Evolutionary conservation across 2,329 filamentous ascomycete genomes (phyloP).

Genomic region (Chalara sp.): DNA sequence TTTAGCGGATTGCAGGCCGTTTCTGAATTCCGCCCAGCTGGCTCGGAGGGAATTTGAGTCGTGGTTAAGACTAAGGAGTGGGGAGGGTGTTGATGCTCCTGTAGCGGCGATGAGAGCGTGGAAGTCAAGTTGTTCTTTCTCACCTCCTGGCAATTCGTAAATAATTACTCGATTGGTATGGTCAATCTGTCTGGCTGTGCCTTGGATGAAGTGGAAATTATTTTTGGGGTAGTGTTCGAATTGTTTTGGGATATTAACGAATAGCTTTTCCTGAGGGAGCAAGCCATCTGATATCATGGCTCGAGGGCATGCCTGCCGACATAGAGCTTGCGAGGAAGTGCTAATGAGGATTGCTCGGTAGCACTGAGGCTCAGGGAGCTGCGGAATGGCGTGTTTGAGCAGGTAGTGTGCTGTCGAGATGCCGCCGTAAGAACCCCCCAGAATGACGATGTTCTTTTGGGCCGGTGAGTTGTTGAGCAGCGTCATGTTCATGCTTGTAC

Average conservation of each 20-base stretch:
- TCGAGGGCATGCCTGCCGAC: conserved; percentile 37
- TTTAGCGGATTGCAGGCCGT: conserved; percentile 31
- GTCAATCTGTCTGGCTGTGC: conserved; percentile 31
- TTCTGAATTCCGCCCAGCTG: conserved; percentile 34
- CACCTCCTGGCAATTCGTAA: conserved; percentile 13
- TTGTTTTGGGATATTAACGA: conserved; percentile 30
- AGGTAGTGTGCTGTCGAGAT: conserved; percentile 43
- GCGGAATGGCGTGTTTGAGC: conserved; percentile 41
- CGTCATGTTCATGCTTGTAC: no score
- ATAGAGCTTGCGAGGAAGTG: conserved; percentile 33
- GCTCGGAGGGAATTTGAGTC: conserved; percentile 28
- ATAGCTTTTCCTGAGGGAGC: conserved; percentile 38
- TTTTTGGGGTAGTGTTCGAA: conserved; percentile 33
- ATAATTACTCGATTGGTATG: conserved; percentile 27
- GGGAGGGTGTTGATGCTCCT: conserved; percentile 38
- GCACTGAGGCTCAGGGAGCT: conserved; percentile 25
- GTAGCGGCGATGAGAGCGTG: conserved; percentile 42
- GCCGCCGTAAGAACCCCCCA: conserved; percentile 46
- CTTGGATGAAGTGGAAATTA: conserved; percentile 37
- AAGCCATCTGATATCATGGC: conserved; percentile 38
- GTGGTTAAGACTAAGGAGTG: conserved; percentile 33
- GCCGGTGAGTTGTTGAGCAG: no score
- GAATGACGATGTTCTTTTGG: conserved; percentile 44
- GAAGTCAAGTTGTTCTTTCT: conserved; percentile 27
- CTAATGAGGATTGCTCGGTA: conserved; percentile 39